Base-by-base conservation (phyloP, 345 rosid species). In the Citrus sp. region DNA sequence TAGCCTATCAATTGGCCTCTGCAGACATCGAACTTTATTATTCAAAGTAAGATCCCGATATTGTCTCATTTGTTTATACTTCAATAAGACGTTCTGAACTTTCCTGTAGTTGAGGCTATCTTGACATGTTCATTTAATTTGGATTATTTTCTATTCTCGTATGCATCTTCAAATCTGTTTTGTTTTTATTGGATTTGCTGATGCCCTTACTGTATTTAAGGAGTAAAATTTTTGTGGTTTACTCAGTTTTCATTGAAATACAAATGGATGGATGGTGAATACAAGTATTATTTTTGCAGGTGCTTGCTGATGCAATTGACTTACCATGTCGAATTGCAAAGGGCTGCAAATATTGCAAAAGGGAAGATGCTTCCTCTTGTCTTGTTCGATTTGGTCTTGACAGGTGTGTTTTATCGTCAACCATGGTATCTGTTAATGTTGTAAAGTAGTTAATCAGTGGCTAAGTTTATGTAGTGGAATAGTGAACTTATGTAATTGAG, bases 271-370 rank as follows among this genome's bases (percentile, higher is more conserved):
- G 51, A 42, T 24, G 68, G 27, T 75, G 30, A 35, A 38, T 66
- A 72, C 38, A 72, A 55, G 65, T 75, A 69, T 82, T 76, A 54
- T 82, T 62, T 80, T 37, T 85, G 83, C 85, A 97, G 99, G 97
- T 97, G 38, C 88, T 97, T 61, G 98, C 99, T 71, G 99, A 97
- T 79, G 77, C 88, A 24, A 90, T 97, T 84, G 96, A 94, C 89
- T 82, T 97, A 80, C 99, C 99, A 8, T 94, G 99, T 89, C 98
- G 99, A 73, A 93, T 94, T 86, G 99, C 96, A 27, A 97, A 89
- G 79, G 98, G 99, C 66, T 97, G 99, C 89, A 97, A 86, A 82
- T 93, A 94, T 86, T 97, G 99, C 80, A 90, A 83, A 76, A 86
- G 91, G 78, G 89, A 88, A 70, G 91, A 97, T 87, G 98, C 98